phyloP scores from a whole-genome alignment of 2,329 filamentous ascomycete genomes.

The Massarina eburnea region DNA sequence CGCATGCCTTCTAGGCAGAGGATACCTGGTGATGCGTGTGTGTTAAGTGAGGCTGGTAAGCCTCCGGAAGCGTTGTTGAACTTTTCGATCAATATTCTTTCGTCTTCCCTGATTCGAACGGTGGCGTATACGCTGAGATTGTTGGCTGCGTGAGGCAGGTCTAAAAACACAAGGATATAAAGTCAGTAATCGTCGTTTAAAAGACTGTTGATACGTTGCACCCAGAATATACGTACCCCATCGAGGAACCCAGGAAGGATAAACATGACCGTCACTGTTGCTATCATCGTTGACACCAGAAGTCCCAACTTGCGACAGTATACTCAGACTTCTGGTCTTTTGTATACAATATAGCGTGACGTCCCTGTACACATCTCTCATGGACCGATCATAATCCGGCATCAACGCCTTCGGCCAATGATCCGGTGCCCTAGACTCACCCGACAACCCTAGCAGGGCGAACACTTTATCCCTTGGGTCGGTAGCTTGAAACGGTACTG shows the following conservation, averaged over 20 bases:
- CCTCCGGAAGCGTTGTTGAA: conserved; percentile 6
- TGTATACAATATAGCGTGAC: conserved; percentile 8
- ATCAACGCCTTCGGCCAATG: conserved; percentile 3
- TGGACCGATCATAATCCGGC: conserved; percentile 4
- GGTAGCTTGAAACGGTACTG: conserved; percentile 5
- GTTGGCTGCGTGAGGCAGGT: background rate
- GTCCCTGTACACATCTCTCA: conserved; percentile 7
- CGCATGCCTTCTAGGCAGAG: conserved; percentile 6
- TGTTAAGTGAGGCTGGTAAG: background rate
- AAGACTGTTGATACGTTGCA: too few relatives aligned
- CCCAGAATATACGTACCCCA: too few relatives aligned
- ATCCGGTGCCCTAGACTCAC: conserved; percentile 4
- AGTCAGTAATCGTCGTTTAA: too few relatives aligned
- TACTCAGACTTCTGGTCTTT: conserved; percentile 1
- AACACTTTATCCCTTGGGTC: conserved; percentile 10
- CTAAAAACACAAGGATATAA: too few relatives aligned
- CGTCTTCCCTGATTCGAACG: background rate
- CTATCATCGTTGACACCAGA: background rate
- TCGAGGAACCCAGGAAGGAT: conserved; percentile 7
- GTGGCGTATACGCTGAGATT: conserved; percentile 3
- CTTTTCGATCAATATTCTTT: conserved; percentile 6
- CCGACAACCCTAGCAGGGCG: conserved; percentile 6
- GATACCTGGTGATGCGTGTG: background rate
- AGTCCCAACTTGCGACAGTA: conserved; percentile 4
- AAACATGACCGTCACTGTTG: background rate